A percentile compares a stretch with the other conserved stretches of the same genome.
These are phyloP conservation scores for Scheffersomyces titani DNA, from an alignment of 1,139 yeast species.

Conservation along the genomic window DNA sequence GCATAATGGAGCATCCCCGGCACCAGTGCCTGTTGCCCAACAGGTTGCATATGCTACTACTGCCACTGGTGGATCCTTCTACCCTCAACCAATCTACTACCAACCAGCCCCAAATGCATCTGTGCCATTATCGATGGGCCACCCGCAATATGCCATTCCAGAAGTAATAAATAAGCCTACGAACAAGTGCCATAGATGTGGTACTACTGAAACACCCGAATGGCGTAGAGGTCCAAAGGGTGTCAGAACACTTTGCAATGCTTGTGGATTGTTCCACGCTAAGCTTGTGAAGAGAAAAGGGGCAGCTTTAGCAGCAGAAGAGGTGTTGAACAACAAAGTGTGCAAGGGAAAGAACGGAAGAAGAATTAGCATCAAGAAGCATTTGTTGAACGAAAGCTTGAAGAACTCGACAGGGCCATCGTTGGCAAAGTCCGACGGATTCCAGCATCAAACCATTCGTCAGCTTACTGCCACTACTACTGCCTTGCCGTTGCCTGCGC, in stretches of 20 bases:
- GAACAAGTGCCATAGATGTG: slow-evolving; percentile 65
- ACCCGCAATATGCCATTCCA: slow-evolving; percentile 25
- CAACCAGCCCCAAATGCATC: slow-evolving; percentile 5
- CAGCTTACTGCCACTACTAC: slow-evolving; percentile 7
- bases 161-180: slow-evolving; percentile 40
- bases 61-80: slow-evolving; percentile 8
- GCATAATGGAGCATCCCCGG: slow-evolving; percentile 5
- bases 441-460: slow-evolving; percentile 3
- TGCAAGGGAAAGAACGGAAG: slow-evolving; percentile 51
- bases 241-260: slow-evolving; percentile 81
- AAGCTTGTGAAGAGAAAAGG: slow-evolving; percentile 70
- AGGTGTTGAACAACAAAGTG: slow-evolving; percentile 46
- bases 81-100: slow-evolving; percentile 13
- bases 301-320: slow-evolving; percentile 59
- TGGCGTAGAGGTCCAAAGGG: slow-evolving; percentile 93
- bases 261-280: slow-evolving; percentile 85
- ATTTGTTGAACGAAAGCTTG: slow-evolving; percentile 16
- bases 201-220: slow-evolving; percentile 83
- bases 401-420: slow-evolving; percentile 4
- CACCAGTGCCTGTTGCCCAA: slow-evolving; percentile 3
- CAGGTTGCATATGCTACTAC: slow-evolving; percentile 6
- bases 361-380: slow-evolving; percentile 40
- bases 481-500: slow-evolving; percentile 17
- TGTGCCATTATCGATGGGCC: slow-evolving; percentile 7
- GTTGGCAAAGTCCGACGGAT: background rate